These are phyloP conservation scores for Malus sieversii DNA, from an alignment of 306 rosid genomes.

Conservation along the genomic window DNA sequence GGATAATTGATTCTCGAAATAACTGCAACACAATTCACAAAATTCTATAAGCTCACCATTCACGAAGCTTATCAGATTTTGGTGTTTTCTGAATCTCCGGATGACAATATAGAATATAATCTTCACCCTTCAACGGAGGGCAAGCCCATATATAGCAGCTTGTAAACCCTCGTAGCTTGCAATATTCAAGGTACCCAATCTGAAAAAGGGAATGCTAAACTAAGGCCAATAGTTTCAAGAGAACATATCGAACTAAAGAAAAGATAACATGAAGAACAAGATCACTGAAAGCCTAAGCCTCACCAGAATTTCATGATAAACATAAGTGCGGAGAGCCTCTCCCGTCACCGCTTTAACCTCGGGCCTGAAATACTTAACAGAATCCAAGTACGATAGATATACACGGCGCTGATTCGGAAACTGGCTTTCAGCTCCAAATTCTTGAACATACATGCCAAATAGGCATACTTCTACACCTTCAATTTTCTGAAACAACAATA, in stretches of 20 bases:
- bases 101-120: constrained; percentile 91
- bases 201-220: constrained; percentile 18
- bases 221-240: constrained; percentile 14
- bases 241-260: constrained; percentile 4
- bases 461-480: constrained; percentile 98
- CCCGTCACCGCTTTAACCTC: constrained; percentile 83
- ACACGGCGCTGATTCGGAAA: constrained; percentile 97
- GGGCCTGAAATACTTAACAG: constrained; percentile 96
- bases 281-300: constrained; percentile 9
- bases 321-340: constrained; percentile 93
- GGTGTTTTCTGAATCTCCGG: constrained; percentile 99
- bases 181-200: constrained; percentile 98
- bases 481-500: constrained; percentile 90
- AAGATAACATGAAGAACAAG: not conserved
- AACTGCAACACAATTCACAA: constrained; percentile 3
- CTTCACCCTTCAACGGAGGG: constrained; percentile 99
- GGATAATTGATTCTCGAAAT: not conserved
- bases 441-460: constrained; percentile 99
- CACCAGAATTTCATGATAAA: constrained; percentile 97
- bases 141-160: constrained; percentile 99
- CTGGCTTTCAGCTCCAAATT: constrained; percentile 86
- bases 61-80: constrained; percentile 96
- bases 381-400: constrained; percentile 90
- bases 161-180: constrained; percentile 89
- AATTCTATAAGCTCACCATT: constrained; percentile 58